Evolutionary conservation across 1,139 yeast species (phyloP).

Genomic region (Lodderomyces orthopsilosis): DNA sequence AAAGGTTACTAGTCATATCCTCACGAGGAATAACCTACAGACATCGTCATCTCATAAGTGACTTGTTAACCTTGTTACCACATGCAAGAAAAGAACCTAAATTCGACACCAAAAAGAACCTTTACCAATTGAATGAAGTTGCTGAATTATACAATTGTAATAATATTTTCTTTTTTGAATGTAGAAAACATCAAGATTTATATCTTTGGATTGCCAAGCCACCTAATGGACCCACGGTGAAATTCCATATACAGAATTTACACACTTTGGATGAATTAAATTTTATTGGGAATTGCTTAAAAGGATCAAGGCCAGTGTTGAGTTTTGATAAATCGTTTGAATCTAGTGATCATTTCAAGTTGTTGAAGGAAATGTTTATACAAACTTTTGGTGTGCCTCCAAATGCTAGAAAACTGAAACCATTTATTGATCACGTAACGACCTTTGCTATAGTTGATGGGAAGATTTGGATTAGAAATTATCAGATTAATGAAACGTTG

Average conservation of each 20-base stretch:
- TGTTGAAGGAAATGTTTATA: slow-evolving; percentile 79
- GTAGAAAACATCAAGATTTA: slow-evolving; percentile 93
- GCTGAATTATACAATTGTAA: slow-evolving; percentile 98
- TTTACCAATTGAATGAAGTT: slow-evolving; percentile 86
- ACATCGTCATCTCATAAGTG: slow-evolving; percentile 91
- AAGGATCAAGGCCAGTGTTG: slow-evolving; percentile 93
- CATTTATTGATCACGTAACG: slow-evolving; percentile 93
- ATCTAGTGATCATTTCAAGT: slow-evolving; percentile 56
- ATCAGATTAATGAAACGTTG: slow-evolving; percentile 79
- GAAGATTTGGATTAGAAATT: slow-evolving; percentile 94
- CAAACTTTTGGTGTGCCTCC: slow-evolving; percentile 98
- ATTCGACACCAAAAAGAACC: slow-evolving; percentile 87
- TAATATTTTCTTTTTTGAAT: slow-evolving; percentile 90
- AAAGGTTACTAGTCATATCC: slow-evolving; percentile 80
- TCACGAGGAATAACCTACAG: slow-evolving; percentile 93
- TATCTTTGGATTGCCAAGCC: slow-evolving; percentile 95
- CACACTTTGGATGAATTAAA: slow-evolving; percentile 96
- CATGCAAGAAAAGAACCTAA: slow-evolving; percentile 97
- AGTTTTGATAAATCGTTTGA: slow-evolving; percentile 80
- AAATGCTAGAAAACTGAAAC: slow-evolving; percentile 88
- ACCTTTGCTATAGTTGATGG: slow-evolving; percentile 90
- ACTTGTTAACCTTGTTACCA: slow-evolving; percentile 76
- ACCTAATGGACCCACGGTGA: slow-evolving; percentile 96
- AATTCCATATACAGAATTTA: slow-evolving; percentile 89
- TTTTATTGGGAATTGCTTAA: slow-evolving; percentile 93